Base-by-base conservation (phyloP, 1,284 basidiomycete species). In the Porogramme epimiltina region DNA sequence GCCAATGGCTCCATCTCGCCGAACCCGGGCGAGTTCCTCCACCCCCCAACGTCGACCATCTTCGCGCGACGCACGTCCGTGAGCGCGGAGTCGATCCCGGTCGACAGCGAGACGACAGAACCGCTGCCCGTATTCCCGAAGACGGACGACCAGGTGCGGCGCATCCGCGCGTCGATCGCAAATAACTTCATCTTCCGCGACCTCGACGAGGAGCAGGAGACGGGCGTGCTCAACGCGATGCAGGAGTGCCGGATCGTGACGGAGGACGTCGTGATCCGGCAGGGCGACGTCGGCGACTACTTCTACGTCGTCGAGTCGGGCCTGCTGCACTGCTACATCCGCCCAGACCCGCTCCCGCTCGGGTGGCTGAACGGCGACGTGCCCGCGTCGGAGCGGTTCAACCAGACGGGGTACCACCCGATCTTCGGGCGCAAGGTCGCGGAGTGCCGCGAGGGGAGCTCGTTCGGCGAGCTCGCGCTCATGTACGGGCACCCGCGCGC, bases 401-500 rank as follows among this genome's bases (percentile, higher is more conserved):
- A 82, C 38, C 79, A 81, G 58, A 77, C 84, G 2, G 83, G 81
- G 6, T 82, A 84, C 54, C 87, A 91, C 59, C 77, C 82, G 9
- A 77, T 82, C 54, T 87, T 84, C 64, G 93, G 93, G 42, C 89
- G 85, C 61, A 88, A 91, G 68, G 95, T 97, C 4, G 82, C 88
- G 42, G 88, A 91, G 54, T 96, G 91, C 77, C 82, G 81, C 42
- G 86, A 93, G 1, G 95, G 95, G 0, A 86, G 82, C 56, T 93
- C 91, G 44, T 98, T 99, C 63, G 96, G 97, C 45, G 97, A 99
- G 73, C 80, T 99, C 44, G 97, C 97, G 26, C 75, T 99, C 60
- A 96, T 99, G 92, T 97, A 99, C 73, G 94, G 94, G 42, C 94
- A 97, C 63, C 93, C 94, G 26, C 90, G 96, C 43, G 94, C 95